Conservation (phyloP, 495 filamentous ascomycete species). For the Aspergillus baeticus region DNA sequence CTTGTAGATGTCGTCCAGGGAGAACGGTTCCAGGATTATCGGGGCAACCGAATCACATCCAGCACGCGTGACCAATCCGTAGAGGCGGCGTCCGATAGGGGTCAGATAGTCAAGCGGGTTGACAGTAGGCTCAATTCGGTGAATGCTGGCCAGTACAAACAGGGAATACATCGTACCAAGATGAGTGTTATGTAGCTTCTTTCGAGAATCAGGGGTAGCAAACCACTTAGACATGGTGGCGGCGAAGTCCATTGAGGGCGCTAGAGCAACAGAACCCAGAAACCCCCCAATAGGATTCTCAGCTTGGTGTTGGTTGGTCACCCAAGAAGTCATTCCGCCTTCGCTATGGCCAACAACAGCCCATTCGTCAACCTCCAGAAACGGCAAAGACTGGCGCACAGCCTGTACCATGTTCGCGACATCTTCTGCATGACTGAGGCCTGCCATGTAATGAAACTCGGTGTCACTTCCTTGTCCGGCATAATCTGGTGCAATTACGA, state of each 20-base stretch:
- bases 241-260: constrained; percentile 9
- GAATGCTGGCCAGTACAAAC: too few species aligned
- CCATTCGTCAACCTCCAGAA: constrained; percentile 1
- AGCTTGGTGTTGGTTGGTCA: neutral
- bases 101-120: too few species aligned
- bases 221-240: too few species aligned
- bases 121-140: too few species aligned
- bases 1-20: too few species aligned
- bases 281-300: constrained; percentile 4
- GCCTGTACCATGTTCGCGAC: constrained; percentile 32
- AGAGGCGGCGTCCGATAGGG: too few species aligned
- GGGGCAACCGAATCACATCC: too few species aligned
- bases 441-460: constrained; percentile 32
- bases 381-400: constrained; percentile 21
- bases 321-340: constrained; percentile 7
- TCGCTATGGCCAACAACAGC: constrained; percentile 11
- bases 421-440: constrained; percentile 43
- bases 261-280: constrained; percentile 11
- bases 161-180: too few species aligned
- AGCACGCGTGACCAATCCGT: too few species aligned
- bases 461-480: constrained; percentile 49
- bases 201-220: too few species aligned
- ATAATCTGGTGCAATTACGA: constrained; percentile 56
- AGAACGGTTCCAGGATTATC: too few species aligned
- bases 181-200: too few species aligned